Conservation (phyloP, 208 protist species). For the Acanthamoeba castellanii region DNA sequence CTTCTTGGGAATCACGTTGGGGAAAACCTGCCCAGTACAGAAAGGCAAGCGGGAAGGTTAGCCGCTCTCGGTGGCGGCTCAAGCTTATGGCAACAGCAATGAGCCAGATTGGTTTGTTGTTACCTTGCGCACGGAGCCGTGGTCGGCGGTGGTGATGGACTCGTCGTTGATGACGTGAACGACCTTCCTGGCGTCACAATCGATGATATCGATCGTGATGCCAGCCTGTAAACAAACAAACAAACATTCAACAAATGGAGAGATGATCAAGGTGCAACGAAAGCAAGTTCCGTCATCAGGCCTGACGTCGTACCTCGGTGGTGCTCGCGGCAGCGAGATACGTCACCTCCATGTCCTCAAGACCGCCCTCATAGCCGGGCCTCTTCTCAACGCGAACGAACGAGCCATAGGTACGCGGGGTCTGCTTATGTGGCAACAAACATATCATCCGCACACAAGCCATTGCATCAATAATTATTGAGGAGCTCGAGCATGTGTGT, state of each 20-base stretch:
- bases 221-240: neutral
- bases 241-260: neutral
- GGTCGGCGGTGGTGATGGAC: neutral
- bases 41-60: neutral
- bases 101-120: too few relatives aligned
- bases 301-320: neutral
- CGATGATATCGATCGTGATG: conserved; percentile 34
- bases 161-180: neutral
- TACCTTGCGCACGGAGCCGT: conserved; percentile 22
- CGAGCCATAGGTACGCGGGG: conserved; percentile 11
- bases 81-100: neutral
- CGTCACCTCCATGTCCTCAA: neutral
- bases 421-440: neutral
- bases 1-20: conserved; percentile 13
- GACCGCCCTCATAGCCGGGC: conserved; percentile 12
- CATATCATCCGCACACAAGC: neutral
- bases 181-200: conserved; percentile 3
- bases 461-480: neutral
- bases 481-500: neutral
- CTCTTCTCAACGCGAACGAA: conserved; percentile 1
- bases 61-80: too few relatives aligned
- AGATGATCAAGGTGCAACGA: neutral
- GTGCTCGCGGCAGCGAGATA: neutral
- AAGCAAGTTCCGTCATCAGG: neutral
- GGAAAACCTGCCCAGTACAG: conserved; percentile 17